A percentile compares a stretch with the other conserved stretches of the same genome.
These are phyloP conservation scores for Penicillium egyptiacum DNA, from an alignment of 495 filamentous ascomycete species.

Conservation along the genomic window DNA sequence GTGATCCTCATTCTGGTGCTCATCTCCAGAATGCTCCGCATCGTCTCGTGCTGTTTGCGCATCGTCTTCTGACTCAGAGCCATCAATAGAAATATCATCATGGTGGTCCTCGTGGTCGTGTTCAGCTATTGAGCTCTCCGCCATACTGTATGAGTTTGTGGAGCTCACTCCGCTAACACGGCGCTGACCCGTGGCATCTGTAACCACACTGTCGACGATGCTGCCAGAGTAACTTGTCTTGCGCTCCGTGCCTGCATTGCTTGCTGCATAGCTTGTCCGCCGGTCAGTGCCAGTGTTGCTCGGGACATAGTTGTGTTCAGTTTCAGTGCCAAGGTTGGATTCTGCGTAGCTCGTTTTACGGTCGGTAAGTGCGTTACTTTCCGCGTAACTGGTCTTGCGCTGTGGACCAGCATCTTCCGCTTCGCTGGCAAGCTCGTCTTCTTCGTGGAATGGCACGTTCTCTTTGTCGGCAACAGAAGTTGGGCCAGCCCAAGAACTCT, in stretches of 20 bases:
- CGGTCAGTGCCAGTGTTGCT: conserved; percentile 57
- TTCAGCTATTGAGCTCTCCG: conserved; percentile 18
- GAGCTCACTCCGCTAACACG: conserved; percentile 53
- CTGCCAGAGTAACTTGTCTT: conserved; percentile 52
- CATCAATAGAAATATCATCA: conserved; percentile 15
- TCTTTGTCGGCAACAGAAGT: conserved; percentile 56
- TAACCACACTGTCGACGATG: conserved; percentile 48
- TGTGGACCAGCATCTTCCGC: conserved; percentile 52
- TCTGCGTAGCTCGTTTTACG: conserved; percentile 11
- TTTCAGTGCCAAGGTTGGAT: background rate
- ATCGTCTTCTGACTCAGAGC: conserved; percentile 19
- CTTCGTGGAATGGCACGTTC: conserved; percentile 58
- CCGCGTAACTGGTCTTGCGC: conserved; percentile 50
- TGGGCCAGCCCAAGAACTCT: conserved; percentile 70
- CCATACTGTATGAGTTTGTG: conserved; percentile 34
- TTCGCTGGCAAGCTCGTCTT: conserved; percentile 49
- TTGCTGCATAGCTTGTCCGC: conserved; percentile 48
- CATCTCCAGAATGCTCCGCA: conserved; percentile 6
- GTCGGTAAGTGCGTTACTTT: conserved; percentile 40
- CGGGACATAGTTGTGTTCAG: conserved; percentile 29
- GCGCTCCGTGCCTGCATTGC: conserved; percentile 50
- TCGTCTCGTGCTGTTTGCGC: conserved; percentile 19
- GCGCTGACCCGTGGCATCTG: conserved; percentile 49
- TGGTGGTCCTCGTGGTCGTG: conserved; percentile 15
- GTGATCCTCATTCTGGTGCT: conserved; percentile 15